A percentile compares a stretch with the other conserved stretches of the same genome.
Evolutionary conservation across 148 eudicot genomes (phyloP).

Genomic region (Cornus kousa): DNA sequence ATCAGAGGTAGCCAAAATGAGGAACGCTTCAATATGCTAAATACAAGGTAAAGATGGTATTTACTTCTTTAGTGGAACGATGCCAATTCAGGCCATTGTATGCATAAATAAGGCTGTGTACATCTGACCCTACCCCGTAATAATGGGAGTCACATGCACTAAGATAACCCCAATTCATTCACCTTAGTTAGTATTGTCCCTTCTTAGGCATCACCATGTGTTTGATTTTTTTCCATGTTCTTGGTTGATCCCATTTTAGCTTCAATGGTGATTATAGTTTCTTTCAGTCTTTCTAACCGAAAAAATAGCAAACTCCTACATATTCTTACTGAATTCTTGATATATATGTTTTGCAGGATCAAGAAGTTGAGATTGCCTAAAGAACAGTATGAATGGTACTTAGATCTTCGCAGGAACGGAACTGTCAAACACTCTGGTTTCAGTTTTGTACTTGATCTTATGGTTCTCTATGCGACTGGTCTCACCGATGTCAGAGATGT

Average conservation of each 20-base stretch:
- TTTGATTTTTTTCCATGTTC: background rate
- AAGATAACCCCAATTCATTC: too few relatives aligned
- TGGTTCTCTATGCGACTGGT: constrained; percentile 80
- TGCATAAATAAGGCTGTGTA: too few relatives aligned
- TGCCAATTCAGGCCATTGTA: background rate
- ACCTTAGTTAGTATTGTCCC: background rate
- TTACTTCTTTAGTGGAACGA: background rate
- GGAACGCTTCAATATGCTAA: constrained; percentile 60
- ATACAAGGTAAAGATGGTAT: constrained; percentile 41
- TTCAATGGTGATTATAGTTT: background rate
- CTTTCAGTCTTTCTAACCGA: too few relatives aligned
- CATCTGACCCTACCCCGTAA: too few relatives aligned
- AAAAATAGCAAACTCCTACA: background rate
- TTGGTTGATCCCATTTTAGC: background rate
- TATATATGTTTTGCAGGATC: constrained; percentile 42
- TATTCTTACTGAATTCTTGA: background rate
- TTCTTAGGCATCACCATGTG: too few relatives aligned
- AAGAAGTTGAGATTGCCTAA: constrained; percentile 52
- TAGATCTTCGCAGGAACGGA: constrained; percentile 82
- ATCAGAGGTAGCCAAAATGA: constrained; percentile 87
- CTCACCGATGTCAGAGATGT: constrained; percentile 71
- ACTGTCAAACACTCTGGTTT: constrained; percentile 73
- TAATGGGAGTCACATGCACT: too few relatives aligned
- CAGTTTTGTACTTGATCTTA: constrained; percentile 60
- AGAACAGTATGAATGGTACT: constrained; percentile 79